Conservation (phyloP, 192 early-diverging fungal species). For the Funneliformis mosseae region DNA sequence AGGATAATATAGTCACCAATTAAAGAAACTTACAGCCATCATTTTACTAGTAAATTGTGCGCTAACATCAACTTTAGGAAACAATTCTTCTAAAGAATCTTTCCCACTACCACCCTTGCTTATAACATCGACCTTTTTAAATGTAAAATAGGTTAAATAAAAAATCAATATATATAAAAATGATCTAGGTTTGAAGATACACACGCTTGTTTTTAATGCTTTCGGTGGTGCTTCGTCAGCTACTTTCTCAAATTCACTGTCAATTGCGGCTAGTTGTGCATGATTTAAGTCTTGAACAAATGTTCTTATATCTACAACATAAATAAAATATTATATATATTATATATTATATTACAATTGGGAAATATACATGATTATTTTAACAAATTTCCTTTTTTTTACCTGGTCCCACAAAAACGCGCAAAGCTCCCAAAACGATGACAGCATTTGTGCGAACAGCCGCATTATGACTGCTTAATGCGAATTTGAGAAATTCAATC, state of each 20-base stretch:
- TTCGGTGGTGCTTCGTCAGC: conserved; percentile 65
- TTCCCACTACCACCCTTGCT: conserved; percentile 33
- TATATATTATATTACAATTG: not conserved
- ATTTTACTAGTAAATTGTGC: conserved; percentile 61
- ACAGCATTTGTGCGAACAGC: conserved; percentile 82
- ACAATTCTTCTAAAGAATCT: conserved; percentile 79
- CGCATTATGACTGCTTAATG: conserved; percentile 81
- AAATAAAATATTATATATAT: conserved; percentile 1
- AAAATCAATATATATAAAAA: not conserved
- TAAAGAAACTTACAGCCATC: conserved; percentile 41
- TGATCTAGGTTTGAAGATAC: not conserved
- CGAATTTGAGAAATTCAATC: conserved; percentile 82
- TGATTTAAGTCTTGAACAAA: conserved; percentile 89
- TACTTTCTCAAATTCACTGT: conserved; percentile 93
- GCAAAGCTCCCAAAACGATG: conserved; percentile 75
- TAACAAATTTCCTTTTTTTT: conserved; percentile 18
- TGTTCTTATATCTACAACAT: conserved; percentile 65
- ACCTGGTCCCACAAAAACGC: conserved; percentile 82
- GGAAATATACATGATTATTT: not conserved
- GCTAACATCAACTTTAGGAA: conserved; percentile 85
- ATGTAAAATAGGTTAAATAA: not conserved
- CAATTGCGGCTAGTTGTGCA: conserved; percentile 77
- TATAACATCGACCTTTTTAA: conserved; percentile 35
- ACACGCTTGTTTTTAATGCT: conserved; percentile 55
- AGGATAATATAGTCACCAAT: not conserved